Percentiles rank a stretch among this genome's conserved stretches.
Conservation (phyloP, 768 basidiomycete genomes). For the Melanogaster broomeanus region DNA sequence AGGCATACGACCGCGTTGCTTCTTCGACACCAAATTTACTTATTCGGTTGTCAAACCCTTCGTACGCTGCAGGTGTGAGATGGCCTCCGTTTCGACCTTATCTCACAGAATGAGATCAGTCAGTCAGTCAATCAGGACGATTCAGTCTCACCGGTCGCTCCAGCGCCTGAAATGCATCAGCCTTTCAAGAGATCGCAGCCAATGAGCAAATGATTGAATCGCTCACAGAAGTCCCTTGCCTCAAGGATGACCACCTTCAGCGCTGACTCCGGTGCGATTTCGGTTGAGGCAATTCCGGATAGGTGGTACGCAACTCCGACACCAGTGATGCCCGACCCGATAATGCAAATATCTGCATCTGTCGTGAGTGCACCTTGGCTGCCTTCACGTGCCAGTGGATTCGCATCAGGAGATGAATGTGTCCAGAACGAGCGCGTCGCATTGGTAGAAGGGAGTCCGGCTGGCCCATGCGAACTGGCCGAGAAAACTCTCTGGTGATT, state of each 20-base stretch:
- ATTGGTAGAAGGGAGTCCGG: slow-evolving; percentile 54
- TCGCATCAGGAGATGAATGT: slow-evolving; percentile 52
- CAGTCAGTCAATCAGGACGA: slow-evolving; percentile 3
- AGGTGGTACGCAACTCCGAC: slow-evolving; percentile 76
- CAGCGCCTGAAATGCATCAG: slow-evolving; percentile 50
- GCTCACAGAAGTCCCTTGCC: slow-evolving; percentile 84
- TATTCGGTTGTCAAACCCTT: slow-evolving; percentile 43
- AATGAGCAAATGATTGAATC: not conserved
- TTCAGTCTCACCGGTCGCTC: slow-evolving; percentile 63
- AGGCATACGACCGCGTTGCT: slow-evolving; percentile 48
- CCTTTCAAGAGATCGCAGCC: not conserved
- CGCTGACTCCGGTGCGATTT: slow-evolving; percentile 14
- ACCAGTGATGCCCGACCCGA: slow-evolving; percentile 82
- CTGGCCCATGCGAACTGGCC: slow-evolving; percentile 5
- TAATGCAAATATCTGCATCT: slow-evolving; percentile 72
- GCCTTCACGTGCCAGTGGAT: slow-evolving; percentile 68
- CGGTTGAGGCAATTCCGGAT: slow-evolving; percentile 31
- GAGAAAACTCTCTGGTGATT: slow-evolving; percentile 8
- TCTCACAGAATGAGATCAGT: not conserved
- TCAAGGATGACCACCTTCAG: slow-evolving; percentile 70
- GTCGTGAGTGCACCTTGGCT: slow-evolving; percentile 59
- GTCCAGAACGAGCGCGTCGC: slow-evolving; percentile 79
- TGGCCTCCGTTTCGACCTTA: slow-evolving; percentile 82
- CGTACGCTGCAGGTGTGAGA: slow-evolving; percentile 53
- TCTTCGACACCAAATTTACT: slow-evolving; percentile 51